These are phyloP conservation scores for Aegilops speltoides DNA, from an alignment of 176 grass and related monocot species.

Conservation along the genomic window DNA sequence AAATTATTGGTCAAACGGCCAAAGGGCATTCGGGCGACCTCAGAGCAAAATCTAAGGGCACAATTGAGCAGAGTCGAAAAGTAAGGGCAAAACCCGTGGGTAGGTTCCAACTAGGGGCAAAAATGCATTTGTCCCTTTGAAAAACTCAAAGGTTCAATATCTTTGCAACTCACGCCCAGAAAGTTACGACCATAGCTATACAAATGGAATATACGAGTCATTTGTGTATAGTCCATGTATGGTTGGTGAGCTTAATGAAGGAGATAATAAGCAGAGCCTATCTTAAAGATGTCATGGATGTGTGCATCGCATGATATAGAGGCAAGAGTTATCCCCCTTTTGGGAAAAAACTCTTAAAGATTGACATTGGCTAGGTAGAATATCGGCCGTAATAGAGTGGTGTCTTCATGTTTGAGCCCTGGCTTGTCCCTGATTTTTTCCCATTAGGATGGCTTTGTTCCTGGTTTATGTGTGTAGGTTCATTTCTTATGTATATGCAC, in stretches of 20 bases:
- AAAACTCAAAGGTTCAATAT: slow-evolving; percentile 22
- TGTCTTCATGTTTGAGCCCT: background rate
- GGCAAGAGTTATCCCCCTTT: too few species aligned
- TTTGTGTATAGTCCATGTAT: background rate
- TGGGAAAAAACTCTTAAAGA: too few species aligned
- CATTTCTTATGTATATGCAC: too few species aligned
- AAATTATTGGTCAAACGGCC: too few species aligned
- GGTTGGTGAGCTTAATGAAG: background rate
- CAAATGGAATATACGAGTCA: background rate
- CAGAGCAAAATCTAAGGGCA: too few species aligned
- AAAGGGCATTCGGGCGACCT: too few species aligned
- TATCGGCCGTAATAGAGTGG: background rate
- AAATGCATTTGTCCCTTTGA: too few species aligned
- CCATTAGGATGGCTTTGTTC: background rate
- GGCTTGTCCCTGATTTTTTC: background rate
- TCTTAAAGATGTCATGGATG: background rate
- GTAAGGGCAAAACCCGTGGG: too few species aligned
- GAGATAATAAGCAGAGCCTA: background rate
- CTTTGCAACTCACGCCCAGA: background rate
- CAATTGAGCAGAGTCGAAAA: too few species aligned
- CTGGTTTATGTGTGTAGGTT: too few species aligned
- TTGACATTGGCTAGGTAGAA: background rate
- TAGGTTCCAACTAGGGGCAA: too few species aligned
- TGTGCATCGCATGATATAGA: too few species aligned
- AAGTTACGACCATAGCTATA: background rate